phyloP scores from a whole-genome alignment of 2,329 filamentous ascomycete species.

The Metarhizium humberi region DNA sequence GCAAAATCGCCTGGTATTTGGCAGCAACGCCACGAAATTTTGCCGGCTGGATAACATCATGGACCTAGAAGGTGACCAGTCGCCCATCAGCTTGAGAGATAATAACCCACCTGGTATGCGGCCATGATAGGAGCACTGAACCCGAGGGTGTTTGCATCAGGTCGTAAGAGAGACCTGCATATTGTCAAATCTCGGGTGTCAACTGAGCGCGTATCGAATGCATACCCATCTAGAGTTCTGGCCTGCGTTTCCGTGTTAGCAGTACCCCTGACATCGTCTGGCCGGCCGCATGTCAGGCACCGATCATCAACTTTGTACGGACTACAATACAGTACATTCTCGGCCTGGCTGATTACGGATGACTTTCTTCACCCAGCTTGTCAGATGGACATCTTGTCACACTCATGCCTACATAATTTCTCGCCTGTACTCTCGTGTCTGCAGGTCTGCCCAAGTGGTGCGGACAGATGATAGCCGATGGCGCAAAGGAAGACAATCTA shows the following conservation, averaged over 20 bases:
- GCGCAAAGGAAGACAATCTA: not conserved
- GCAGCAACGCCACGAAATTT: not conserved
- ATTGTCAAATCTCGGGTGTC: not conserved
- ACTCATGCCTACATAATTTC: not conserved
- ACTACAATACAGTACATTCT: too few relatives aligned
- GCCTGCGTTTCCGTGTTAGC: not conserved
- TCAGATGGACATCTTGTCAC: not conserved
- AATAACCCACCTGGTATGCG: too few relatives aligned
- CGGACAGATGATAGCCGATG: not conserved
- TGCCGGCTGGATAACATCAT: not conserved
- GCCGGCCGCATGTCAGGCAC: not conserved
- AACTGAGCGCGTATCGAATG: not conserved
- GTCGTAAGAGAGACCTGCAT: not conserved
- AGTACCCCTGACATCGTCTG: not conserved
- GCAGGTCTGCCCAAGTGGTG: not conserved
- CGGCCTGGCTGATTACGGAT: not conserved
- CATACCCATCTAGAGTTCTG: too few relatives aligned
- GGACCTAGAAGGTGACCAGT: not conserved
- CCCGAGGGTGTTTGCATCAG: too few relatives aligned
- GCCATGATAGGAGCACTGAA: too few relatives aligned
- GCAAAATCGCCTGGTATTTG: not conserved
- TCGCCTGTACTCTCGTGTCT: not conserved
- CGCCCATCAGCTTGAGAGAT: not conserved
- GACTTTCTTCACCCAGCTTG: not conserved
- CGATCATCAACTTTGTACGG: too few relatives aligned